Evolutionary conservation across 1,139 yeast species (phyloP).

Genomic region (Geotrichum carabidarum): DNA sequence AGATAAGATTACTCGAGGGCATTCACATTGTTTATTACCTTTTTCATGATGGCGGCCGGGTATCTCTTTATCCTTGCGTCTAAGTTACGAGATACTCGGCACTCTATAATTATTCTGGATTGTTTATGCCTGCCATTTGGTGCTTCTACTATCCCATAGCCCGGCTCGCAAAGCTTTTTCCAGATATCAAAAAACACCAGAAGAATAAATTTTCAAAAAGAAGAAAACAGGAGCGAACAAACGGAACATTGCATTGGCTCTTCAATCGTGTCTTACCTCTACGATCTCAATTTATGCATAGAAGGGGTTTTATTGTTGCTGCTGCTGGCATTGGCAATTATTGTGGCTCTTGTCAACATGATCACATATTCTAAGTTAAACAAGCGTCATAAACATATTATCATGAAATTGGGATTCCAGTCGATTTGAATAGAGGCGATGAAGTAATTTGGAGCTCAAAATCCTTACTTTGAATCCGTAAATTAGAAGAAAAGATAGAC

Average conservation of each 20-base stretch:
- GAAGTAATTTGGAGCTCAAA: conserved; percentile 13
- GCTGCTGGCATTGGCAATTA: conserved; percentile 4
- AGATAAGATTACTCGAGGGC: conserved; percentile 36
- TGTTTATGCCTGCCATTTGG: conserved; percentile 39
- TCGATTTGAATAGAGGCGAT: not conserved
- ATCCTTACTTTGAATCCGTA: conserved; percentile 19
- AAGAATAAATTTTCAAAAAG: too few species aligned
- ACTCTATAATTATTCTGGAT: conserved; percentile 35
- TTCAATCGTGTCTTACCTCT: conserved; percentile 33
- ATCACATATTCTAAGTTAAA: conserved; percentile 7
- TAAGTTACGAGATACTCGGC: conserved; percentile 18
- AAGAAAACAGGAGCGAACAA: conserved; percentile 40
- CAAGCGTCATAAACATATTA: not conserved
- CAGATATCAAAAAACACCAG: too few species aligned
- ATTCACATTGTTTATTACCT: conserved; percentile 35
- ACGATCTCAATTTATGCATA: not conserved
- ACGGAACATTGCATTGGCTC: conserved; percentile 42
- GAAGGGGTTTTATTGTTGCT: conserved; percentile 3
- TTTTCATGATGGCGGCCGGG: conserved; percentile 35
- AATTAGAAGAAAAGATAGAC: conserved; percentile 1
- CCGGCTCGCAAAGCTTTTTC: too few species aligned
- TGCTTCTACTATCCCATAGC: conserved; percentile 39
- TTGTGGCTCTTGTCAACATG: conserved; percentile 1
- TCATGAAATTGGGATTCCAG: not conserved
- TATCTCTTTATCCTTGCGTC: conserved; percentile 33